Conservation (phyloP, 768 basidiomycete genomes). For the Trametes cubensis region DNA sequence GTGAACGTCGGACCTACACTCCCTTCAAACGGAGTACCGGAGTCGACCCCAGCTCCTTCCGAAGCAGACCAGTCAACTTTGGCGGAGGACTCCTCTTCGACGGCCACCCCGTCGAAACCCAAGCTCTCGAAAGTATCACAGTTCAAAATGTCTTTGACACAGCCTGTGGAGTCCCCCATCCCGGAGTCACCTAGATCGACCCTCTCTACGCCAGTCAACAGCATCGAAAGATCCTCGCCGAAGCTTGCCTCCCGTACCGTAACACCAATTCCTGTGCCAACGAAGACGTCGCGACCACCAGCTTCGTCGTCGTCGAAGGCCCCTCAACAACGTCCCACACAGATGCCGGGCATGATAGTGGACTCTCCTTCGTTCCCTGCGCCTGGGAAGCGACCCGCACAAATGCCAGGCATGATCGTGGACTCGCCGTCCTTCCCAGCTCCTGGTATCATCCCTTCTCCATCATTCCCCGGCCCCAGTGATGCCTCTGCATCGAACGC, state of each 20-base stretch:
- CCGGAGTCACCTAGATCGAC: constrained; percentile 3
- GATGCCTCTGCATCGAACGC: not conserved
- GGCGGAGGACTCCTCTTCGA: constrained; percentile 5
- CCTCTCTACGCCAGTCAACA: constrained; percentile 25
- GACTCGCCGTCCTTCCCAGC: constrained; percentile 33
- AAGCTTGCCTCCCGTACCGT: constrained; percentile 23
- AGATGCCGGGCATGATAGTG: constrained; percentile 3
- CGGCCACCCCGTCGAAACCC: not conserved
- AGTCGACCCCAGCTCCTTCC: not conserved
- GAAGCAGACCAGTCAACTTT: constrained; percentile 12
- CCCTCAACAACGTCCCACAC: not conserved
- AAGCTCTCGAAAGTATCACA: constrained; percentile 27
- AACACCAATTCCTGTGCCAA: constrained; percentile 22
- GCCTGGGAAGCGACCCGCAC: not conserved
- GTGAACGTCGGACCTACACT: constrained; percentile 34
- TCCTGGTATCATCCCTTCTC: constrained; percentile 13
- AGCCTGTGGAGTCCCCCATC: constrained; percentile 4
- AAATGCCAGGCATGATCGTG: constrained; percentile 32
- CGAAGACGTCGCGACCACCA: constrained; percentile 15
- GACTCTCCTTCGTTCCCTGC: constrained; percentile 5
- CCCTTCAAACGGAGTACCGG: not conserved
- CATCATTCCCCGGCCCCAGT: constrained; percentile 11
- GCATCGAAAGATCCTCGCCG: constrained; percentile 28
- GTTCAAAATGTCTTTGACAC: constrained; percentile 29
- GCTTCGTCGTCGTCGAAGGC: not conserved